Evolutionary conservation across 2,329 filamentous ascomycete species (phyloP).

Genomic region (Elsinoe necatrix): DNA sequence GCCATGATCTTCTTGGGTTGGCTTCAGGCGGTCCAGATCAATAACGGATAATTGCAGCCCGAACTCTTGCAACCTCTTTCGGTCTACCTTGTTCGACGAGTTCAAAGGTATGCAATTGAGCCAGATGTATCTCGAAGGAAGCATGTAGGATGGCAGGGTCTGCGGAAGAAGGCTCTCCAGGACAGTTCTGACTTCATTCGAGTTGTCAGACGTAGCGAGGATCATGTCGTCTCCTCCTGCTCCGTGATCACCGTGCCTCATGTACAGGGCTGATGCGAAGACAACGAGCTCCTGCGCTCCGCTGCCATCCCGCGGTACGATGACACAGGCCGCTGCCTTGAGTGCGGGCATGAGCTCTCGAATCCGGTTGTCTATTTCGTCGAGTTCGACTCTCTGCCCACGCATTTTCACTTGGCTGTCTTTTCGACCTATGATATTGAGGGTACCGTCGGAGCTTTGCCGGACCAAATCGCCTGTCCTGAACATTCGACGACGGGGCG

Average conservation of each 20-base stretch:
- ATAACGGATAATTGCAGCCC: background rate
- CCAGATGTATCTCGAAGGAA: conserved; percentile 73
- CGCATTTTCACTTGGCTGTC: conserved; percentile 14
- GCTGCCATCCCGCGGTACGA: background rate
- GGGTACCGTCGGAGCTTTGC: conserved; percentile 43
- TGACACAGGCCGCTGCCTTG: background rate
- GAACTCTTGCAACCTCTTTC: background rate
- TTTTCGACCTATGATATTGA: background rate
- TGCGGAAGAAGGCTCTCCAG: conserved; percentile 51
- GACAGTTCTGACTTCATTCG: conserved; percentile 44
- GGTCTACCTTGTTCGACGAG: conserved; percentile 48
- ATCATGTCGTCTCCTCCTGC: background rate
- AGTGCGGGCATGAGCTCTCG: conserved; percentile 33
- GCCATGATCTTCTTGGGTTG: background rate
- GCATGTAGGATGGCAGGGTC: conserved; percentile 72
- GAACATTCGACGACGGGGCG: conserved; percentile 44
- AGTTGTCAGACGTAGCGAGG: background rate
- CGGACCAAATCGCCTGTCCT: conserved; percentile 69
- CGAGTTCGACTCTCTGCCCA: conserved; percentile 14
- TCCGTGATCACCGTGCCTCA: background rate
- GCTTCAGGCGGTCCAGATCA: background rate
- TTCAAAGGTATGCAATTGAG: conserved; percentile 64
- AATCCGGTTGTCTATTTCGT: conserved; percentile 34
- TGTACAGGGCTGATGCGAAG: background rate
- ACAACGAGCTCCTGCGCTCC: background rate